Evolutionary conservation across 176 grass and related monocot genomes (phyloP).

Genomic region (Hyparrhenia diplandra): DNA sequence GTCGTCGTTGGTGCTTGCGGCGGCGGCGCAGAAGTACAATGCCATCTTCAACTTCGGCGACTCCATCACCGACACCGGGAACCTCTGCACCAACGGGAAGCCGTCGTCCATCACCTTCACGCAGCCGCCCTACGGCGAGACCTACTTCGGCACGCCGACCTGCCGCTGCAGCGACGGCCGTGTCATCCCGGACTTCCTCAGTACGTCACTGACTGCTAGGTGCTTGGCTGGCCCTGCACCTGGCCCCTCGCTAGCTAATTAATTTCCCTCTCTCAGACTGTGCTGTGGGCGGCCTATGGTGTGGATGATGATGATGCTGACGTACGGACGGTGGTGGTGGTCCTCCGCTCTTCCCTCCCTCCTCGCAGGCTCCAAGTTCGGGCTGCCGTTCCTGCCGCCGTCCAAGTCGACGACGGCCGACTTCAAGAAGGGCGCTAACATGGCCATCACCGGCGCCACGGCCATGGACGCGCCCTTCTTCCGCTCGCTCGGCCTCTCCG

Average conservation of each 20-base stretch:
- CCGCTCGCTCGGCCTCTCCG: slow-evolving; percentile 39
- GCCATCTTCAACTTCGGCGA: slow-evolving; percentile 77
- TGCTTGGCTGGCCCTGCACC: no score
- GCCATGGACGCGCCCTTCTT: slow-evolving; percentile 62
- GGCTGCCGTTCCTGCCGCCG: slow-evolving; percentile 54
- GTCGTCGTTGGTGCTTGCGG: neutral
- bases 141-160: slow-evolving; percentile 63
- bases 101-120: slow-evolving; percentile 63
- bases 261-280: no score
- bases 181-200: slow-evolving; percentile 57
- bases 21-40: slow-evolving; percentile 53
- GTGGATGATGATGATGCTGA: neutral
- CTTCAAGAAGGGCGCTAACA: slow-evolving; percentile 67
- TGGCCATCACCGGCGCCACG: slow-evolving; percentile 64
- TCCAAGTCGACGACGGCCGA: slow-evolving; percentile 46
- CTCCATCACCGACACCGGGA: slow-evolving; percentile 72
- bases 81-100: slow-evolving; percentile 47
- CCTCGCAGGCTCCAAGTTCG: slow-evolving; percentile 24
- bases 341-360: no score
- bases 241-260: no score
- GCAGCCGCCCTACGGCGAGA: slow-evolving; percentile 66
- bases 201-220: no score
- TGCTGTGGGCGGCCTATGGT: neutral
- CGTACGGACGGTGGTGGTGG: no score
- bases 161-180: slow-evolving; percentile 66